These are phyloP conservation scores for Beauveria scarabaeidicola DNA, from an alignment of 2,329 filamentous ascomycete species.

Conservation along the genomic window DNA sequence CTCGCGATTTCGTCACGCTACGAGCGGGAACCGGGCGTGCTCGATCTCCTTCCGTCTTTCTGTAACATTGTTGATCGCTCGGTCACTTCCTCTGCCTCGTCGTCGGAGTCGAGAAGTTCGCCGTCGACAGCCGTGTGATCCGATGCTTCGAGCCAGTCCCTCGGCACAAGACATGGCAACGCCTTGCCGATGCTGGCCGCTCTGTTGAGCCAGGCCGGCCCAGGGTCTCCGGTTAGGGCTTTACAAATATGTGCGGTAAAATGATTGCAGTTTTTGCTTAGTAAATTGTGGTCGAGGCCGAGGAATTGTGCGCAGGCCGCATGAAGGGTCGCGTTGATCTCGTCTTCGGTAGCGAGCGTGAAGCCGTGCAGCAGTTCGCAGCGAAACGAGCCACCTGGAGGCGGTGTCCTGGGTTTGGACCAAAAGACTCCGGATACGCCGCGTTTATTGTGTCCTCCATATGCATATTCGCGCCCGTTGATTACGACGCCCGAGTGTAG, in stretches of 20 bases:
- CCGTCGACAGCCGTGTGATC: slow-evolving; percentile 67
- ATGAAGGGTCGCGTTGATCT: slow-evolving; percentile 63
- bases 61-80: slow-evolving; percentile 41
- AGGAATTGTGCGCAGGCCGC: slow-evolving; percentile 63
- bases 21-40: background rate
- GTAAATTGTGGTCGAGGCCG: slow-evolving; percentile 69
- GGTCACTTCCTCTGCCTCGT: slow-evolving; percentile 35
- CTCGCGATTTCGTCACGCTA: background rate
- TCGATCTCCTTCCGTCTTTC: slow-evolving; percentile 16
- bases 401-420: slow-evolving; percentile 63
- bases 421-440: slow-evolving; percentile 74
- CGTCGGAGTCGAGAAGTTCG: slow-evolving; percentile 52
- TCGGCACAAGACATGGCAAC: slow-evolving; percentile 72
- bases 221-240: slow-evolving; percentile 60
- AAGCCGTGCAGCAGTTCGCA: slow-evolving; percentile 72
- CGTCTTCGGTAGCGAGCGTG: slow-evolving; percentile 57
- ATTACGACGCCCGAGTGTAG: slow-evolving; percentile 80
- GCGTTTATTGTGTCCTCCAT: slow-evolving; percentile 67
- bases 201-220: slow-evolving; percentile 71
- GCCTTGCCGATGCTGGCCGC: slow-evolving; percentile 77
- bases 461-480: slow-evolving; percentile 73
- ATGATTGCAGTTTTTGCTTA: slow-evolving; percentile 83
- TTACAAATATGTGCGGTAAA: slow-evolving; percentile 72
- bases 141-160: slow-evolving; percentile 73
- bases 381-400: slow-evolving; percentile 69